These are phyloP conservation scores for Helminthosporium solani DNA, from an alignment of 2,329 filamentous ascomycete genomes.

Conservation along the genomic window DNA sequence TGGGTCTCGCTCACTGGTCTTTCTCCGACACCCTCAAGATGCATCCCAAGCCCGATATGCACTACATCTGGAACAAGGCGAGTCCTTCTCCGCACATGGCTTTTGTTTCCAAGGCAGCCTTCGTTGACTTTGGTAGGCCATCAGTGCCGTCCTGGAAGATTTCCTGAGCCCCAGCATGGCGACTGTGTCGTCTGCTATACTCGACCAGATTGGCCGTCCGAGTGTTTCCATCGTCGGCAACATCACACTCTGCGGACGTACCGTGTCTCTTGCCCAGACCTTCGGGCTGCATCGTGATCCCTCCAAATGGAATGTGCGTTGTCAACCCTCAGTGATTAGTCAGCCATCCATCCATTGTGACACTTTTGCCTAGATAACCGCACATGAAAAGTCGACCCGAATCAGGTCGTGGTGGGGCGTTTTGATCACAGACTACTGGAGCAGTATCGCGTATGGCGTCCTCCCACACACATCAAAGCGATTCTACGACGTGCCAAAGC, in stretches of 20 bases:
- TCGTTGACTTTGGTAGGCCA: conserved; percentile 20
- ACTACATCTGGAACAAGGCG: conserved; percentile 45
- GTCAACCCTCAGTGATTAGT: neutral
- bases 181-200: conserved; percentile 42
- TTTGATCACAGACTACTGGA: conserved; percentile 59
- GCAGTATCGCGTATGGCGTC: conserved; percentile 57
- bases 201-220: conserved; percentile 43
- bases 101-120: neutral
- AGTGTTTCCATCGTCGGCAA: conserved; percentile 47
- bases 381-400: conserved; percentile 53
- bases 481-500: conserved; percentile 58
- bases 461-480: conserved; percentile 55
- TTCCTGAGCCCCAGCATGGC: conserved; percentile 45
- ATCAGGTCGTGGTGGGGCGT: conserved; percentile 60
- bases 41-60: conserved; percentile 40
- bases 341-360: neutral
- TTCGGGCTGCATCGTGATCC: conserved; percentile 59
- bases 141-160: conserved; percentile 45
- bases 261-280: conserved; percentile 56
- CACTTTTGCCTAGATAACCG: conserved; percentile 37
- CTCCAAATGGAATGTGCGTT: conserved; percentile 49
- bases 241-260: conserved; percentile 55
- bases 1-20: conserved; percentile 41
- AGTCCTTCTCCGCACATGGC: neutral
- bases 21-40: conserved; percentile 38